Percentiles rank a stretch among this genome's conserved stretches.
Evolutionary conservation across 768 basidiomycete genomes (phyloP).

Genomic region (Leccinellum albellum): DNA sequence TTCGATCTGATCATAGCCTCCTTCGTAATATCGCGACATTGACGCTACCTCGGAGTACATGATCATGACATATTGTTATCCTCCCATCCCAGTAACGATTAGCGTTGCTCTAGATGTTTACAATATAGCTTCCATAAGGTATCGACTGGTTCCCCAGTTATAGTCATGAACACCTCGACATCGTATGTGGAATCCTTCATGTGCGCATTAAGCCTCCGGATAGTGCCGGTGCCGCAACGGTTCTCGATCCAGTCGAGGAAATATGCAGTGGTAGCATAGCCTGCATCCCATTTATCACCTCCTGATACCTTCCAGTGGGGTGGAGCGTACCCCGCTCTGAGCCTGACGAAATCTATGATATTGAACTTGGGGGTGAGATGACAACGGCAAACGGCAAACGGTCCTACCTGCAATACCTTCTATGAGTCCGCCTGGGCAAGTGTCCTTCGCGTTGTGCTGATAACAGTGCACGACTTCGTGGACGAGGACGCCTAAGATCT

Average conservation of each 20-base stretch:
- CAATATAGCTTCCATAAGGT: constrained; percentile 61
- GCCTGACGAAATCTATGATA: constrained; percentile 63
- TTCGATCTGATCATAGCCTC: constrained; percentile 20
- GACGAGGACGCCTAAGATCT: constrained; percentile 66
- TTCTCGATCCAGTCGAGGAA: constrained; percentile 68
- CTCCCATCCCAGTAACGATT: not conserved
- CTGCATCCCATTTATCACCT: constrained; percentile 64
- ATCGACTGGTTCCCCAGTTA: constrained; percentile 49
- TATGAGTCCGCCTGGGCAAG: constrained; percentile 66
- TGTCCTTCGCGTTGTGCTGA: constrained; percentile 60
- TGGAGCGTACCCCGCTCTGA: constrained; percentile 53
- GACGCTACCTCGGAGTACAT: not conserved
- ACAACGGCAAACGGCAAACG: not conserved
- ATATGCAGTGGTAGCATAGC: constrained; percentile 70
- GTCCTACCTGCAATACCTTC: constrained; percentile 73
- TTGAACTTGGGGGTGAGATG: not conserved
- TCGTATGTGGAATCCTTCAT: constrained; percentile 51
- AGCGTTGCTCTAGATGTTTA: constrained; percentile 29
- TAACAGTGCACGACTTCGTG: constrained; percentile 82
- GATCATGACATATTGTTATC: not conserved
- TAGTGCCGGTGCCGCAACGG: constrained; percentile 48
- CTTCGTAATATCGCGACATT: constrained; percentile 17
- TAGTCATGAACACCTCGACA: constrained; percentile 46
- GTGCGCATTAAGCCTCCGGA: constrained; percentile 54
- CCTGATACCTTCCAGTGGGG: constrained; percentile 63